Conservation (phyloP, 805 yeast species). For the Sugiyamaella mastotermitis region DNA sequence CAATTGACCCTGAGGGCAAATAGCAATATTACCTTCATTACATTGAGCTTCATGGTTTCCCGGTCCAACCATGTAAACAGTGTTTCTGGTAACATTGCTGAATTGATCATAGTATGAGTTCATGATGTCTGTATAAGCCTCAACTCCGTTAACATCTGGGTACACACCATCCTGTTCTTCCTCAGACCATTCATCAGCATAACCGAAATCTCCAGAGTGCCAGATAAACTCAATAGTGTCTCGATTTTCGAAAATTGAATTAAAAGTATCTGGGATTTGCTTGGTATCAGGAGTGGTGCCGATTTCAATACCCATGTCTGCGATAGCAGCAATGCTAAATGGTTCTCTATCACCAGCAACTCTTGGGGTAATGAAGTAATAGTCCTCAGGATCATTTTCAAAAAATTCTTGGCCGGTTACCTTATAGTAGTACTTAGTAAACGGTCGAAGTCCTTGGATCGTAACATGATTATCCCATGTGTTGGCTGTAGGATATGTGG, state of each 20-base stretch:
- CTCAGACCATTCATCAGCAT: slow-evolving; percentile 28
- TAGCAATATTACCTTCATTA: slow-evolving; percentile 2
- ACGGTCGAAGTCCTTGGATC: slow-evolving; percentile 20
- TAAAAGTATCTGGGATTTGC: slow-evolving; percentile 13
- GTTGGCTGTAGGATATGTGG: slow-evolving; percentile 21
- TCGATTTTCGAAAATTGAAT: slow-evolving; percentile 13
- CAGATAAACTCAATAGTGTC: slow-evolving; percentile 21
- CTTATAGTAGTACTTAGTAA: slow-evolving; percentile 25
- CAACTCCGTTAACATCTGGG: slow-evolving; percentile 4
- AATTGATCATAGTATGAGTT: slow-evolving; percentile 13
- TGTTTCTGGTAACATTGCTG: slow-evolving; percentile 8
- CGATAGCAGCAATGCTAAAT: slow-evolving; percentile 13
- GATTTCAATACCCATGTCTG: slow-evolving; percentile 12
- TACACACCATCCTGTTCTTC: slow-evolving; percentile 12
- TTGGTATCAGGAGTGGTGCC: slow-evolving; percentile 2
- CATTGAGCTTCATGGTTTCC: slow-evolving; percentile 18
- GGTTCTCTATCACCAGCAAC: slow-evolving; percentile 9
- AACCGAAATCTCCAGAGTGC: slow-evolving; percentile 29
- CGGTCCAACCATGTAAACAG: slow-evolving; percentile 22
- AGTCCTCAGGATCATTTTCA: slow-evolving; percentile 6
- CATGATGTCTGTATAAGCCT: slow-evolving; percentile 13
- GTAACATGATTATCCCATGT: slow-evolving; percentile 21
- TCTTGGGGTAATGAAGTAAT: slow-evolving; percentile 18
- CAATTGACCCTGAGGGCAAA: slow-evolving; percentile 16
- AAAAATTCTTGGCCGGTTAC: slow-evolving; percentile 14